Base-by-base conservation (phyloP, 2,329 filamentous ascomycete genomes). In the Aspergillus fijiensis region DNA sequence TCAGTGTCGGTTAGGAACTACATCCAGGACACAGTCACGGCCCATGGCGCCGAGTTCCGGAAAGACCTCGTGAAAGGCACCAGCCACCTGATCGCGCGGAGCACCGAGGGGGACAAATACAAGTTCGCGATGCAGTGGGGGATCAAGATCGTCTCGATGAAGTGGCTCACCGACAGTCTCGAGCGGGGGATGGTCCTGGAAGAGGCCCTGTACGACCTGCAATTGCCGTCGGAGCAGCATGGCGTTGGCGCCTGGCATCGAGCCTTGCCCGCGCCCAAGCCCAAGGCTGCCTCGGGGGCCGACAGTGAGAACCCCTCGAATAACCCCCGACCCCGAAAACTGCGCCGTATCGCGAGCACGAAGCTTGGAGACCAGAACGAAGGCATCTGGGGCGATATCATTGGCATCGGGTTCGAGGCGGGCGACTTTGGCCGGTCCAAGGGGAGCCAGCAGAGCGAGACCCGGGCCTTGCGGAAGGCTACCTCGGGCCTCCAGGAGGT, bases 151-250 rank as follows among this genome's bases (percentile, higher is more conserved):
- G 92, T 99, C 25, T 88, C 89, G 1, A 75, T 90, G 35, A 88
- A 92, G 71, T 99, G 95, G 95, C 84, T 98, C 42, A 80, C 87
- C 54, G 90, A 97, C 70, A 94, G 90, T 69, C 76, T 95, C 60
- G 85, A 89, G 65, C 85, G 95, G 63, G 92, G 92, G 59, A 95
- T 99, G 92, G 89, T 93, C 21, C 80, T 99, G 21, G 91, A 97
- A 58, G 95, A 98, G 74, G 77, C 81, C n/a, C 86, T 86, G 61
- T 99, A 96, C 74, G 88, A 96, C 71, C 93, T 92, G 2, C 79
- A 85, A 27, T 74, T 94, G 19, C 87, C 91, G 0, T 65, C 72
- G 6, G 85, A 89, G 65, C 82, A 92, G 69, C 89, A 92, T 70
- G 95, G 94, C 0, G 79, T 83, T 33, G 91, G 88, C 12, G 92